Conservation (phyloP, 306 rosid genomes). For the Cicer cuneatum region DNA sequence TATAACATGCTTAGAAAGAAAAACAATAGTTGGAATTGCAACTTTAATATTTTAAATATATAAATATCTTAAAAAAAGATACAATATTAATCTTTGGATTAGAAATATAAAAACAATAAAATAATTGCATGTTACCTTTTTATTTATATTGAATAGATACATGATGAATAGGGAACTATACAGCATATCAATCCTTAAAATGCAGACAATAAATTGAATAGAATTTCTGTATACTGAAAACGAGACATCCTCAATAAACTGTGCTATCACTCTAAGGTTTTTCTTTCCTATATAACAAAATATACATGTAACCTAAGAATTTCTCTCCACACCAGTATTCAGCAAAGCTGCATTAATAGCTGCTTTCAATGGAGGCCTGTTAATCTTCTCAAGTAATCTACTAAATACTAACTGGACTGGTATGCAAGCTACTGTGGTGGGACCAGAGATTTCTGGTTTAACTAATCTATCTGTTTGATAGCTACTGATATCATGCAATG, state of each 20-base stretch:
- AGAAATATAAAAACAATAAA: background rate
- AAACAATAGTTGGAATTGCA: too few relatives aligned
- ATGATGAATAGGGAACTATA: conserved; percentile 44
- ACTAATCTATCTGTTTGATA: conserved; percentile 65
- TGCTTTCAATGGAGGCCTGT: conserved; percentile 83
- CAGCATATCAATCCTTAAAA: conserved; percentile 40
- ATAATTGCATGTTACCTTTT: conserved; percentile 37
- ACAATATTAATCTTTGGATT: too few relatives aligned
- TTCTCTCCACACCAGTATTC: conserved; percentile 62
- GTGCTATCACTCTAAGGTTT: conserved; percentile 56
- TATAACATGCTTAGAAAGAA: too few relatives aligned
- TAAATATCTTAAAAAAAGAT: too few relatives aligned
- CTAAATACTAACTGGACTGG: conserved; percentile 87
- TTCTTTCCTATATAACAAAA: conserved; percentile 54
- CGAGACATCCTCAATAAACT: conserved; percentile 46
- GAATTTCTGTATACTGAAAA: conserved; percentile 38
- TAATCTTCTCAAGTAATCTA: conserved; percentile 95
- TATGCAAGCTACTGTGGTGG: conserved; percentile 85
- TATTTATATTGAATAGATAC: conserved; percentile 39
- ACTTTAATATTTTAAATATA: too few relatives aligned
- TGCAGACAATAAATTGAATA: conserved; percentile 49
- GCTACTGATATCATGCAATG: conserved; percentile 55
- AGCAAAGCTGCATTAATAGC: conserved; percentile 60
- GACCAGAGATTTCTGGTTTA: conserved; percentile 71
- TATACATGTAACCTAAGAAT: conserved; percentile 75